These are phyloP conservation scores for Leccinum incarnatum DNA, from an alignment of 768 basidiomycete species.

Conservation along the genomic window DNA sequence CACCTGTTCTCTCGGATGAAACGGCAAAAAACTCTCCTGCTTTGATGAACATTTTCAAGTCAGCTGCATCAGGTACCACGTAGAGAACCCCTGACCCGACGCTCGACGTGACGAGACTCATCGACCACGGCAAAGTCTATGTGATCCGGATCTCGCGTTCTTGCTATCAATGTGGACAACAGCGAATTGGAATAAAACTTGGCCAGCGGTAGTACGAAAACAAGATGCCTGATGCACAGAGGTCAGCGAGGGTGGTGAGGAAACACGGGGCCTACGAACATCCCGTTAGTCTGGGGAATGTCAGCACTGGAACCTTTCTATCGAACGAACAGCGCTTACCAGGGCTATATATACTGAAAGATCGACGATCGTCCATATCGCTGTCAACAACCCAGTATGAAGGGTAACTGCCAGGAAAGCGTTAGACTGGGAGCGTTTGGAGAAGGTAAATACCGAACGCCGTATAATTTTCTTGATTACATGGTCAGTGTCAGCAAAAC, in stretches of 20 bases:
- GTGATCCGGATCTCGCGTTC: slow-evolving; percentile 18
- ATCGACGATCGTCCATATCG: slow-evolving; percentile 35
- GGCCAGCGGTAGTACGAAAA: slow-evolving; percentile 32
- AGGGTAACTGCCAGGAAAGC: slow-evolving; percentile 32
- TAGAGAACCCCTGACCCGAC: slow-evolving; percentile 13
- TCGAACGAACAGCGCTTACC: slow-evolving; percentile 7
- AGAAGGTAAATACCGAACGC: slow-evolving; percentile 13
- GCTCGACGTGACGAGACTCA: slow-evolving; percentile 16
- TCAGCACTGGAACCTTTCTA: slow-evolving; percentile 1
- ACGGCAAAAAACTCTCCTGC: slow-evolving; percentile 13
- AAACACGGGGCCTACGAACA: slow-evolving; percentile 6
- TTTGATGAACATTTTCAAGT: not conserved
- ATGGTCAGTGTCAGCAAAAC: slow-evolving; percentile 37
- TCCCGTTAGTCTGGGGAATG: slow-evolving; percentile 19
- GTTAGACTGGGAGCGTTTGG: not conserved
- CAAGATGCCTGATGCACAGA: slow-evolving; percentile 20
- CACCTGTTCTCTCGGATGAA: slow-evolving; percentile 15
- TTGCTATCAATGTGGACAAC: slow-evolving; percentile 33
- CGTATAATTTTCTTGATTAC: slow-evolving; percentile 37
- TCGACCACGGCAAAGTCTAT: slow-evolving; percentile 26
- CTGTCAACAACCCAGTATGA: slow-evolving; percentile 40
- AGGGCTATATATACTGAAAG: slow-evolving; percentile 28
- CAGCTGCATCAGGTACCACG: slow-evolving; percentile 5
- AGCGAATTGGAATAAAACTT: slow-evolving; percentile 38
- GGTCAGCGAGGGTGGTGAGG: not conserved